Evolutionary conservation across 306 rosid genomes (phyloP).

Genomic region (Fragaria vesca): DNA sequence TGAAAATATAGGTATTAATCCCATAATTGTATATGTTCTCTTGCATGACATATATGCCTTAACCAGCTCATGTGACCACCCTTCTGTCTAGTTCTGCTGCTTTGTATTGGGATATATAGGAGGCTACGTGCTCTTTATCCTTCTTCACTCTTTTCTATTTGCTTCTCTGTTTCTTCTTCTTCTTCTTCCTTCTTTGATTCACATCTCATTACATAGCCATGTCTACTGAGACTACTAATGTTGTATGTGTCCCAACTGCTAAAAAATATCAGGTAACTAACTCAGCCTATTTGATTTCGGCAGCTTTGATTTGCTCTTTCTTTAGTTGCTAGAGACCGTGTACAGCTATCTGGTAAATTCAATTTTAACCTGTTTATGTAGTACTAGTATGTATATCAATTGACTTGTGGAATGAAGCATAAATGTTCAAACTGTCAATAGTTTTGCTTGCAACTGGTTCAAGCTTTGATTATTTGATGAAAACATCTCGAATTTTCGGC

Average conservation of each 20-base stretch:
- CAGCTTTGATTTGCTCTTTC: not conserved
- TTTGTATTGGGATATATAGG: conserved; percentile 5
- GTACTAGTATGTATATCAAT: not conserved
- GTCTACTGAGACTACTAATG: conserved; percentile 14
- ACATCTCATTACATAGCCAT: not conserved
- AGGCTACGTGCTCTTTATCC: conserved; percentile 10
- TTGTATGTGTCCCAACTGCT: not conserved
- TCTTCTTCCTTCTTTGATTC: not conserved
- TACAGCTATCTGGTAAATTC: not conserved
- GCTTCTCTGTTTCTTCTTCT: conserved; percentile 8
- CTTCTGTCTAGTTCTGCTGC: conserved; percentile 15
- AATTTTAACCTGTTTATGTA: not conserved
- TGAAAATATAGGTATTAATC: not conserved
- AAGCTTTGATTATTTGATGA: not conserved
- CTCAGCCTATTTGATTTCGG: not conserved
- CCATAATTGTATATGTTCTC: not conserved
- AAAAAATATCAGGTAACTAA: conserved; percentile 5
- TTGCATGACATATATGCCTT: not conserved
- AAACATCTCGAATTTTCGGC: not conserved
- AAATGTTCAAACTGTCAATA: not conserved
- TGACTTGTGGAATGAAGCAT: not conserved
- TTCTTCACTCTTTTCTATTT: conserved; percentile 8
- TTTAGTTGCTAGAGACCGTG: not conserved
- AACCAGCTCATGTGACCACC: conserved; percentile 16
- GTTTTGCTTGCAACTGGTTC: not conserved